Base-by-base conservation (phyloP, 805 yeast genomes). In the Saccharomycopsis capsularis region DNA sequence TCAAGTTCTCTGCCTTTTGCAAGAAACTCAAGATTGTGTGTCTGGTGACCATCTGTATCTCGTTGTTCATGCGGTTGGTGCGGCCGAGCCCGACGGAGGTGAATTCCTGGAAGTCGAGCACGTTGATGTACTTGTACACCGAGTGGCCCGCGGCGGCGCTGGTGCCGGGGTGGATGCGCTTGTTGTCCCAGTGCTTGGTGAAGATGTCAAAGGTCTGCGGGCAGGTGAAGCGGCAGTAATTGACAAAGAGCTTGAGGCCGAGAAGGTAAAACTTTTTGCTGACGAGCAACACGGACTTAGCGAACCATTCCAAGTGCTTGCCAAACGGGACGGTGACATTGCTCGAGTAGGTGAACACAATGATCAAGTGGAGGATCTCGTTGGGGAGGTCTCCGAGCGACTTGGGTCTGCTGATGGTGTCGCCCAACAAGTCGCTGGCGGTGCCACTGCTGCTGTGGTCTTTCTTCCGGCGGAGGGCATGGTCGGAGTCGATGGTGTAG, bases 1-100 rank as follows among this genome's bases (percentile, higher is more conserved):
- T 66, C 44, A 90, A 65, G 55, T 83, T 81, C 39, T 67, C 54
- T 1, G 85, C 81, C 50, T 77, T 63, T 44, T 65, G 60, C 25
- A 89, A 68, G 50, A 87, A 85, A 21, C 76, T 69, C 41, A 76
- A 63, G 22, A 89, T 79, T 2, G 96, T 89, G 24, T 69, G 67
- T 37, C 82, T 71, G 0, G 96, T 89, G 37, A 89, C 87, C 85
- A 86, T 85, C 64, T 89, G 95, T 57, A 89, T 89, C 64, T 85
- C 95, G 63, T 78, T 82, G 66, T 85, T 90, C 95, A 89, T 89
- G 57, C 82, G 75, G 9, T 85, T 87, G 0, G 96, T 85, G 55
- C 96, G 71, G 2, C 96, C 96, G 42, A 89, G 71, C 0, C 96
- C 96, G 43, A 90, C 81, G 0, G 91, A 82, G 1, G 96, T 88